These are phyloP conservation scores for Calonectria multiphialidica DNA, from an alignment of 2,329 filamentous ascomycete species.

Conservation along the genomic window DNA sequence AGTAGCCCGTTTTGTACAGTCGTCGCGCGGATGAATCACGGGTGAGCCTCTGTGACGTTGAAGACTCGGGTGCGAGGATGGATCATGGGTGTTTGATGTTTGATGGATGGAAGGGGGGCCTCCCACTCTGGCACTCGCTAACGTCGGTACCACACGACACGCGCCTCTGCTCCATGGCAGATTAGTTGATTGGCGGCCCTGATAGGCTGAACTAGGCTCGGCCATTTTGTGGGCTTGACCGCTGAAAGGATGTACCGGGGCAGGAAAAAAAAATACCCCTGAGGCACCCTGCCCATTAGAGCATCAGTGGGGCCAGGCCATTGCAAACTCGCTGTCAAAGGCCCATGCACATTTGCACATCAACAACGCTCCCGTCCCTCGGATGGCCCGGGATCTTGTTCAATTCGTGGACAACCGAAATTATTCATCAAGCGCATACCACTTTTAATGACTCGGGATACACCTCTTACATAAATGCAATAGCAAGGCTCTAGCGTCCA, in stretches of 20 bases:
- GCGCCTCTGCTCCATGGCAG: slow-evolving; percentile 1
- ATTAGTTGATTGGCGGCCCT: slow-evolving; percentile 5
- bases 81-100: not conserved
- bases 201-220: not conserved
- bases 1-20: not conserved
- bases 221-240: not conserved
- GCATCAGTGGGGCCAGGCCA: not conserved
- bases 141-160: not conserved
- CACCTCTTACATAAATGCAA: no score
- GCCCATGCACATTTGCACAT: not conserved
- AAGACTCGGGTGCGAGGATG: not conserved
- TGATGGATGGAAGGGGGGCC: slow-evolving; percentile 12
- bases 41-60: not conserved
- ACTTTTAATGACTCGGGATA: no score
- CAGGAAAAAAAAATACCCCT: not conserved
- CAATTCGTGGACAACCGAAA: not conserved
- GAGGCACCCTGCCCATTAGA: not conserved
- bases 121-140: not conserved
- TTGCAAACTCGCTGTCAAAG: not conserved
- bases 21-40: not conserved
- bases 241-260: not conserved
- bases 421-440: not conserved
- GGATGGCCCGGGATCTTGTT: not conserved
- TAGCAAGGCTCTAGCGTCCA: no score
- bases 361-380: not conserved